These are phyloP conservation scores for Solanum pimpinellifolium DNA, from an alignment of 257 asterid genomes.

Conservation along the genomic window DNA sequence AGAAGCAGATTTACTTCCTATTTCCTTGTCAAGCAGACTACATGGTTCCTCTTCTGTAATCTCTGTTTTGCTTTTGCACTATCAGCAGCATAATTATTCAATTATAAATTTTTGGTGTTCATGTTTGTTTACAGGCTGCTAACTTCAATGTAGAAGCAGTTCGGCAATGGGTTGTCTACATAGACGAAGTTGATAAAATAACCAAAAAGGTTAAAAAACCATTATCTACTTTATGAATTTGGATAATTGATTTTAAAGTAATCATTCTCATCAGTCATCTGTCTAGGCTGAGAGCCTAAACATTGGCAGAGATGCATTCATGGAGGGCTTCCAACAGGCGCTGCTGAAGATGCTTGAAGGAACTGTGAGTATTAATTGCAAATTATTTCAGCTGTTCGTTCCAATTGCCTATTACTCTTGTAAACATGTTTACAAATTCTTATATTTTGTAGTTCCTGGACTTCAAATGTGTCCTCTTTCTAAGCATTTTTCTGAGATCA, in stretches of 20 bases:
- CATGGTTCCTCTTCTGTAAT: background rate
- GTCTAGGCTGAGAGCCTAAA: slow-evolving; percentile 64
- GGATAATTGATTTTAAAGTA: background rate
- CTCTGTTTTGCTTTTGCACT: background rate
- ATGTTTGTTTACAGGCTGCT: slow-evolving; percentile 47
- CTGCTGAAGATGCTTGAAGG: slow-evolving; percentile 94
- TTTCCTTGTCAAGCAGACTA: background rate
- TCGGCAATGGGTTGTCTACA: slow-evolving; percentile 76
- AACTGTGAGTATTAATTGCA: slow-evolving; percentile 46
- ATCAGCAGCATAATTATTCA: background rate
- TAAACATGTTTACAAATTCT: background rate
- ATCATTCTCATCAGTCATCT: slow-evolving; percentile 8
- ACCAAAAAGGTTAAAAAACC: slow-evolving; percentile 59
- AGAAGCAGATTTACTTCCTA: background rate
- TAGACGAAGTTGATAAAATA: slow-evolving; percentile 91
- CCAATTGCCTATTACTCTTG: background rate
- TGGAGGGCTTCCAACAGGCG: slow-evolving; percentile 90
- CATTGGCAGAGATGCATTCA: slow-evolving; percentile 76
- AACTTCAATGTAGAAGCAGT: slow-evolving; percentile 81
- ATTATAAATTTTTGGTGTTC: background rate
- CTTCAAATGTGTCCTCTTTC: background rate
- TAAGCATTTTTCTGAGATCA: background rate
- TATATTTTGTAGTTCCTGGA: background rate
- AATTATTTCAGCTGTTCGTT: no score
- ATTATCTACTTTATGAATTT: background rate